Percentiles rank a stretch among this genome's conserved stretches.
These are phyloP conservation scores for Magnolia changhungtana DNA, from an alignment of 164 flowering plant species.

Conservation along the genomic window DNA sequence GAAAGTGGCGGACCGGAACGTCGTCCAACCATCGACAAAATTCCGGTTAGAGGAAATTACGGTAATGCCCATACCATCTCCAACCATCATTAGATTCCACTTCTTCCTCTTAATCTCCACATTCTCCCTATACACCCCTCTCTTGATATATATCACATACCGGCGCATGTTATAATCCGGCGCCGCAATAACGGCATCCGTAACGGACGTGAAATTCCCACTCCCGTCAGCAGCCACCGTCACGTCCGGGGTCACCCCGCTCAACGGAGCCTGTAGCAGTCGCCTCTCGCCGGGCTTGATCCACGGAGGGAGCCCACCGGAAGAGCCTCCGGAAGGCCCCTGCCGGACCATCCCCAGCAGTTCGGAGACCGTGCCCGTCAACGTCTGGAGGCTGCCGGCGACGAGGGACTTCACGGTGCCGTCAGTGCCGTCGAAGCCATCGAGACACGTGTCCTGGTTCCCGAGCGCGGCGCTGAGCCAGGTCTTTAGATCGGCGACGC, in stretches of 20 bases:
- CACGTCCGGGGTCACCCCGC: constrained; percentile 35
- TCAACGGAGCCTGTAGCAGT: constrained; percentile 31
- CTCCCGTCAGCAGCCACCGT: constrained; percentile 73
- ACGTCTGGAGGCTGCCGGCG: constrained; percentile 31
- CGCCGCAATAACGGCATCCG: constrained; percentile 61
- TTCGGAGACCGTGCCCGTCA: constrained; percentile 36
- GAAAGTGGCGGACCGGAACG: constrained; percentile 54
- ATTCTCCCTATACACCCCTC: constrained; percentile 45
- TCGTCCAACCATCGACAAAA: constrained; percentile 49
- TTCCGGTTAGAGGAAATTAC: constrained; percentile 44
- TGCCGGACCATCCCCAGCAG: constrained; percentile 43
- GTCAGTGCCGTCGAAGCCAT: constrained; percentile 76
- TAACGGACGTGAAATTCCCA: constrained; percentile 49
- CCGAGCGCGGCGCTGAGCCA: constrained; percentile 77
- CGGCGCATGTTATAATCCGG: constrained; percentile 47
- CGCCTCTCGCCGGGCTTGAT: constrained; percentile 40
- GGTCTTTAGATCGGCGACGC: constrained; percentile 46
- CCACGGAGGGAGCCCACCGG: constrained; percentile 53
- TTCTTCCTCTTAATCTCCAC: constrained; percentile 57
- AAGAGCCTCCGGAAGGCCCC: neutral
- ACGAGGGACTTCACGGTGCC: constrained; percentile 40
- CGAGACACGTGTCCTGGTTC: constrained; percentile 76
- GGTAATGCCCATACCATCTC: constrained; percentile 49
- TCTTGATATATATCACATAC: constrained; percentile 47
- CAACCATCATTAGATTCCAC: constrained; percentile 48